phyloP scores from a whole-genome alignment of 345 rosid genomes.

The Arabidopsis arenosa region DNA sequence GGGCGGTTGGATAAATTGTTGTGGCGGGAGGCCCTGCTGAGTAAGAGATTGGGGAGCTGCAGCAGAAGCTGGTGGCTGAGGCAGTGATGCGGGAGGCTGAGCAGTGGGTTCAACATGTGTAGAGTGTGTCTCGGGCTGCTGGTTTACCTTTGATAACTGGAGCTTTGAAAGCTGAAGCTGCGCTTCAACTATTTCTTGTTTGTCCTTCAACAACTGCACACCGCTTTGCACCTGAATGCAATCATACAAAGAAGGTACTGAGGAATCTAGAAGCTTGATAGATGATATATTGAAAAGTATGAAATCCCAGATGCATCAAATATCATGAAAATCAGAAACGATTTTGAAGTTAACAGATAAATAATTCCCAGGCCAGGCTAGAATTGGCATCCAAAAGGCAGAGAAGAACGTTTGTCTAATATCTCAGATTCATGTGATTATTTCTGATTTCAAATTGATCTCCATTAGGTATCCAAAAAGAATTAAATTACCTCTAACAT shows the following conservation, averaged over 20 bases:
- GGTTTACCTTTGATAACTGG: conserved; percentile 60
- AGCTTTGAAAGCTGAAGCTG: conserved; percentile 69
- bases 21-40: conserved; percentile 59
- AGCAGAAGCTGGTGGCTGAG: conserved; percentile 49
- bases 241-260: conserved; percentile 3
- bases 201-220: conserved; percentile 72
- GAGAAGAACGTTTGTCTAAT: not conserved
- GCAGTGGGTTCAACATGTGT: conserved; percentile 58
- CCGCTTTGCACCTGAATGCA: conserved; percentile 75
- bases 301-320: not conserved
- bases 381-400: conserved; percentile 11
- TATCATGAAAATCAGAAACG: not conserved
- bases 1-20: conserved; percentile 41
- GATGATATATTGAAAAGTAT: not conserved
- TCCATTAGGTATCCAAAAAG: not conserved
- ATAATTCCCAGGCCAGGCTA: not conserved
- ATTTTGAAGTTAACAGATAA: not conserved
- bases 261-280: conserved; percentile 1
- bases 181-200: conserved; percentile 72
- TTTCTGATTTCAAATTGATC: not conserved
- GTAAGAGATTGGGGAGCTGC: conserved; percentile 50
- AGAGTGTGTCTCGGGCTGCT: conserved; percentile 55
- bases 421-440: conserved; percentile 8
- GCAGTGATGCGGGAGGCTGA: conserved; percentile 49
- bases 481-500: conserved; percentile 66